These are phyloP conservation scores for Dionaea muscipula DNA, from an alignment of 179 eudicot genomes.

Conservation along the genomic window DNA sequence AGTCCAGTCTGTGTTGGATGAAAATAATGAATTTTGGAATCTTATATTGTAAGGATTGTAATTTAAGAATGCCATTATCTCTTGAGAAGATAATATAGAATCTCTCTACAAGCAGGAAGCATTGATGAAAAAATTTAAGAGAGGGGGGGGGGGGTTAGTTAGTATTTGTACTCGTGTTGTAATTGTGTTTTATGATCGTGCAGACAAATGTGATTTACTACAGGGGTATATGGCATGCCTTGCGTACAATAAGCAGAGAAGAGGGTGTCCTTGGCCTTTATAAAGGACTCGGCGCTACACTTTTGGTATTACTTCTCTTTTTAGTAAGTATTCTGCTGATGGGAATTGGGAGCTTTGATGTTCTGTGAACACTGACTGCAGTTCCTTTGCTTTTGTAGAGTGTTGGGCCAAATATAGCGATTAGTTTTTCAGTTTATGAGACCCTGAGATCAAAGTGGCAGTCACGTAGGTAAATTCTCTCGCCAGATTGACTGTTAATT, in stretches of 20 bases:
- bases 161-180: too few species aligned
- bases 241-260: slow-evolving; percentile 60
- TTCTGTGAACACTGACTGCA: background rate
- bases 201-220: slow-evolving; percentile 78
- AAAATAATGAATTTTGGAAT: too few species aligned
- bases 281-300: slow-evolving; percentile 88
- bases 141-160: background rate
- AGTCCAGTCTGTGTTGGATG: too few species aligned
- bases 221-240: slow-evolving; percentile 72
- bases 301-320: slow-evolving; percentile 43
- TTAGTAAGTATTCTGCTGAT: background rate
- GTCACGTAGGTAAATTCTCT: slow-evolving; percentile 36
- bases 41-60: too few species aligned
- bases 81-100: too few species aligned
- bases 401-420: slow-evolving; percentile 92
- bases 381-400: slow-evolving; percentile 36
- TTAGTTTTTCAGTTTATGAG: slow-evolving; percentile 88
- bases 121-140: too few species aligned
- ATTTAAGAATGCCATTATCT: too few species aligned
- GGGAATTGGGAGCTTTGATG: too few species aligned
- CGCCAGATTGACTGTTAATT: background rate
- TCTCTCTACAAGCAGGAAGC: too few species aligned
- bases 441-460: slow-evolving; percentile 74
- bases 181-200: slow-evolving; percentile 11
- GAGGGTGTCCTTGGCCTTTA: slow-evolving; percentile 75